phyloP scores from a whole-genome alignment of 768 basidiomycete species.

The Filobasidium floriforme region DNA sequence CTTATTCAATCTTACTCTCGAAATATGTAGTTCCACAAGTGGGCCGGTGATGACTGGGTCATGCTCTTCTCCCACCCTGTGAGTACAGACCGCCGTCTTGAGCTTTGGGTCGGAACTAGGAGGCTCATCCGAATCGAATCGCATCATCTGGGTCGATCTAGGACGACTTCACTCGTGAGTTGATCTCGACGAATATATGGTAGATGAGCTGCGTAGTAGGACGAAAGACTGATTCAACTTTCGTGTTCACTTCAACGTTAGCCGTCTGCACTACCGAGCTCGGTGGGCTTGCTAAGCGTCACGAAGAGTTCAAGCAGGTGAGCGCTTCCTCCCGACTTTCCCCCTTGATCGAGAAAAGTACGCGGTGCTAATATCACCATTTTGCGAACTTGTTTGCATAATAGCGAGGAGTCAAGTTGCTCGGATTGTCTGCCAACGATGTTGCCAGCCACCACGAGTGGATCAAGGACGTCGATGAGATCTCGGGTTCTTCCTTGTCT shows the following conservation, averaged over 20 bases:
- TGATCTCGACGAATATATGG: conserved; percentile 47
- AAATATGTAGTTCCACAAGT: conserved; percentile 58
- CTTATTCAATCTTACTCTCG: not conserved
- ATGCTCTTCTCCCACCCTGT: conserved; percentile 89
- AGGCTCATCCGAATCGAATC: not conserved
- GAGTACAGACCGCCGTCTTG: conserved; percentile 31
- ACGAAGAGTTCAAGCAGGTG: conserved; percentile 62
- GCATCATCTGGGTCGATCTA: conserved; percentile 1
- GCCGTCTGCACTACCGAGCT: conserved; percentile 70
- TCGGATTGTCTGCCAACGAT: conserved; percentile 77
- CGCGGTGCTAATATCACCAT: no score
- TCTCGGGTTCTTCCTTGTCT: conserved; percentile 37
- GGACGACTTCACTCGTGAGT: conserved; percentile 47
- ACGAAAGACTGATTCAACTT: no score
- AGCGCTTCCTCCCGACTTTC: not conserved
- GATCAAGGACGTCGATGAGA: conserved; percentile 63
- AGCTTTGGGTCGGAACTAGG: conserved; percentile 35
- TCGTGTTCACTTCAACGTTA: not conserved
- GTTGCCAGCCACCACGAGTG: conserved; percentile 76
- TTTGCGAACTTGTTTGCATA: no score
- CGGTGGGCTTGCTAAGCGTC: conserved; percentile 84
- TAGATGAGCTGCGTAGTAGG: no score
- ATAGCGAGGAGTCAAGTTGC: conserved; percentile 68
- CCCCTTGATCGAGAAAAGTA: no score
- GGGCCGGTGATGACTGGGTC: conserved; percentile 82